A percentile compares a stretch with the other conserved stretches of the same genome.
These are phyloP conservation scores for Emiliania huxleyi DNA, from an alignment of 78 protist genomes.

Conservation along the genomic window DNA sequence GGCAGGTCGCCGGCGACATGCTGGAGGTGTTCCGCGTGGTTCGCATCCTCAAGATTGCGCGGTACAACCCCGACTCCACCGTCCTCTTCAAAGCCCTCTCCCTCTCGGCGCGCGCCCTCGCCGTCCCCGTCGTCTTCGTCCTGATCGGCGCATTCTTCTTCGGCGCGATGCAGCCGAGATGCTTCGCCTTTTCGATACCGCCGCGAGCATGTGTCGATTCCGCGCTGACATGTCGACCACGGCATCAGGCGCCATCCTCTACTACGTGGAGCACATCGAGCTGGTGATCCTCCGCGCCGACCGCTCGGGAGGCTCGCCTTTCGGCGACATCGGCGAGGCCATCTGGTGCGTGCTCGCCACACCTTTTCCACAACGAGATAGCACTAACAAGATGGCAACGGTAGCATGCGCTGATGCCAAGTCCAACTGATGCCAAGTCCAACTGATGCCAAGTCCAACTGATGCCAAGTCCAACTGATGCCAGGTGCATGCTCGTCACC, in stretches of 20 bases:
- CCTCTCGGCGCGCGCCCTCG: not conserved
- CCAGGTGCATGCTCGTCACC: not conserved
- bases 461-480: no score
- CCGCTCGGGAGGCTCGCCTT: no score
- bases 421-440: no score
- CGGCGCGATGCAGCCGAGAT: no score
- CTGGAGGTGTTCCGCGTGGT: not conserved
- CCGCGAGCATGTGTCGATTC: no score
- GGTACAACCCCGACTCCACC: not conserved
- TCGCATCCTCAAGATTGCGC: not conserved
- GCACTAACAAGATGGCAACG: no score
- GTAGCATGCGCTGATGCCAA: no score
- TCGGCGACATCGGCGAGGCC: not conserved
- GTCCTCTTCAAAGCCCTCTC: not conserved
- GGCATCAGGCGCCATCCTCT: not conserved
- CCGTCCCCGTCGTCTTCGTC: not conserved
- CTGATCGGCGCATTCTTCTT: not conserved
- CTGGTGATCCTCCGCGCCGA: not conserved
- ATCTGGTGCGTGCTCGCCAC: no score
- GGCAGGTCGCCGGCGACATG: not conserved
- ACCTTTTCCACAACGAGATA: no score
- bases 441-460: no score
- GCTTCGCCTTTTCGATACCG: no score
- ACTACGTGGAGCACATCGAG: not conserved
- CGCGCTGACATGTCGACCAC: no score